Evolutionary conservation across 805 yeast species (phyloP), one percentile per base, ranked within the genome.

Genomic region (Candida incommunis): DNA sequence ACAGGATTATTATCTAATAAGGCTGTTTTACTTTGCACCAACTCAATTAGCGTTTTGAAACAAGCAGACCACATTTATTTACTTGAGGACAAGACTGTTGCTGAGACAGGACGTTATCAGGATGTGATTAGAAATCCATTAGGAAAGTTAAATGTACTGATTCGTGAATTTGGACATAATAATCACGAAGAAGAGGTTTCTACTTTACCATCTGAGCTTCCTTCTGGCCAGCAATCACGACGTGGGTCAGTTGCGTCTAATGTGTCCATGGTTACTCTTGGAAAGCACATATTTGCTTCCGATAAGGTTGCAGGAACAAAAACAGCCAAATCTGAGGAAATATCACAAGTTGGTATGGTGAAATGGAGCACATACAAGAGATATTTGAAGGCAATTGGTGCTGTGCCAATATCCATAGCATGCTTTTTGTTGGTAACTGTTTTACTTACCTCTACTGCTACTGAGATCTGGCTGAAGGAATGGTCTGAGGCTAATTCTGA

Each of bases 401-500:
- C 27, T 2, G 4, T 44, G 11, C 46, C 53, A 15, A 45, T 49
- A 15, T 15, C 45, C 4, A 5, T 48, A 18, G 48, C 52, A 4
- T 20, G 25, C 64, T 0, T 54, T 79, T 3, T 77, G 75, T 55
- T 54, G 78, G 41, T 47, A 53, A 2, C 81, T 0, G 79, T 76
- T 74, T 54, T 70, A 15, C 58, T 76, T 41, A 71, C 76, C 48
- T 85, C 84, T 42, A 63, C 66, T 35, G 76, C 83, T 31, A 83
- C 37, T 11, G 37, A 77, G 55, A 69, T 83, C 50, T 86, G 96
- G 96, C 70, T 86, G 57, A 85, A 86, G 56, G 80, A 80, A 57
- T 86, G 95, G 95, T 81, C 94, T 18, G 95, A 86, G 58, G 72
- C 80, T 16, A 85, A 85, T 55, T 70, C 85, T 3, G 63, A 59